These are phyloP conservation scores for Grammothele lineata DNA, from an alignment of 768 basidiomycete species.

Conservation along the genomic window DNA sequence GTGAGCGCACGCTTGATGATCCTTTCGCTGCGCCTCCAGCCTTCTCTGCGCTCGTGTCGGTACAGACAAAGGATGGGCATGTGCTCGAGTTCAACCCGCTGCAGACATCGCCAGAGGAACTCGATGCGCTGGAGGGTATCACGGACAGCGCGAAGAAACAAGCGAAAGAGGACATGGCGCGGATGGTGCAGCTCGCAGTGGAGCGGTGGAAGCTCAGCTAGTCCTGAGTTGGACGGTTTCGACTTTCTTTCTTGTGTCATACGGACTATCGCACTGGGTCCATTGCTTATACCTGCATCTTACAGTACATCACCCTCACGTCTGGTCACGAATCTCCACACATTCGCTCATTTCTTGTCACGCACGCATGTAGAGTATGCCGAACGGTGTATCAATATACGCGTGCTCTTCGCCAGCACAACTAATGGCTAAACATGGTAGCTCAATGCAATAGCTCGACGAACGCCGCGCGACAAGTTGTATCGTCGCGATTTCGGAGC, in stretches of 20 bases:
- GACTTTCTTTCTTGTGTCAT: background rate
- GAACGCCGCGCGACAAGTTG: constrained; percentile 48
- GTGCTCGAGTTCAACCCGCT: constrained; percentile 85
- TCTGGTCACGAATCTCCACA: background rate
- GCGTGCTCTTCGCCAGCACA: background rate
- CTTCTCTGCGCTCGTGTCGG: constrained; percentile 59
- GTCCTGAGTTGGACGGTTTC: background rate
- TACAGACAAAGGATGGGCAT: constrained; percentile 79
- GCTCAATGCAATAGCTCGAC: constrained; percentile 33
- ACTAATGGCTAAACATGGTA: background rate
- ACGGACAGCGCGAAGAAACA: constrained; percentile 81
- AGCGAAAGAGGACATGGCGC: constrained; percentile 70
- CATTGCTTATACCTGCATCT: too few relatives aligned
- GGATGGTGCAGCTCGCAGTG: constrained; percentile 66
- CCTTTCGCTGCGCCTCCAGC: constrained; percentile 19
- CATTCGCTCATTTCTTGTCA: background rate
- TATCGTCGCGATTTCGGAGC: constrained; percentile 57
- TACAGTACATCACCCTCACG: background rate
- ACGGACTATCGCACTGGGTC: too few relatives aligned
- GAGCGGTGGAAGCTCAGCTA: constrained; percentile 67
- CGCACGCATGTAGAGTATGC: background rate
- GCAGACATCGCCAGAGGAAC: constrained; percentile 60
- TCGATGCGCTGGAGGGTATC: constrained; percentile 76
- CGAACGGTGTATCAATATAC: background rate
- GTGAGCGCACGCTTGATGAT: constrained; percentile 1